Percentiles rank a stretch among this genome's conserved stretches.
phyloP scores from a whole-genome alignment of 2,329 filamentous ascomycete genomes.

The Neurospora crassa region DNA sequence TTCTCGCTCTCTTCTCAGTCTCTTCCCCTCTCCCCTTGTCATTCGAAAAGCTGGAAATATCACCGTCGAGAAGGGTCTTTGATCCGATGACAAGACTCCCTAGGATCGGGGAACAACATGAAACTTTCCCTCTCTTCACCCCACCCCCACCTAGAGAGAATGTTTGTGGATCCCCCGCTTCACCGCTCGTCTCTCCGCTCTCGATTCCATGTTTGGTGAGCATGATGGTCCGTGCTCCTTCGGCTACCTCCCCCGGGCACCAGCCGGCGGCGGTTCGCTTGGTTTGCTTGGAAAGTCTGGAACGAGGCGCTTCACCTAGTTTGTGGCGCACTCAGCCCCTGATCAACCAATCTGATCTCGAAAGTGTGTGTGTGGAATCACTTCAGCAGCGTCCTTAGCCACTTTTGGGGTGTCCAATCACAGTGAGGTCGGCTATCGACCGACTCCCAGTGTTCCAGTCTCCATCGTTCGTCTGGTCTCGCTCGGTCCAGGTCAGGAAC shows the following conservation, averaged over 20 bases:
- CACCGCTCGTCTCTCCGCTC: not conserved
- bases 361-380: not conserved
- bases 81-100: not conserved
- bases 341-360: not conserved
- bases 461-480: not conserved
- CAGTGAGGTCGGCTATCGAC: not conserved
- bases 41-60: not conserved
- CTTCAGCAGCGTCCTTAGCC: not conserved
- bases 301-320: not conserved
- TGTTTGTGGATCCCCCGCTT: not conserved
- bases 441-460: not conserved
- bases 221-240: not conserved
- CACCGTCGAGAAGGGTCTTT: not conserved
- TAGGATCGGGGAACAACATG: not conserved
- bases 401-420: not conserved
- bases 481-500: not conserved
- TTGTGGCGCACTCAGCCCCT: not conserved
- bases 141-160: not conserved
- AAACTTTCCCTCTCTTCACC: not conserved
- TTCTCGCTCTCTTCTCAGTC: not conserved
- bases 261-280: not conserved
- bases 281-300: not conserved
- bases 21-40: not conserved
- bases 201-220: not conserved
- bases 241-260: not conserved